phyloP scores from a whole-genome alignment of 75 land plant genomes.

The Azolla pinnata region DNA sequence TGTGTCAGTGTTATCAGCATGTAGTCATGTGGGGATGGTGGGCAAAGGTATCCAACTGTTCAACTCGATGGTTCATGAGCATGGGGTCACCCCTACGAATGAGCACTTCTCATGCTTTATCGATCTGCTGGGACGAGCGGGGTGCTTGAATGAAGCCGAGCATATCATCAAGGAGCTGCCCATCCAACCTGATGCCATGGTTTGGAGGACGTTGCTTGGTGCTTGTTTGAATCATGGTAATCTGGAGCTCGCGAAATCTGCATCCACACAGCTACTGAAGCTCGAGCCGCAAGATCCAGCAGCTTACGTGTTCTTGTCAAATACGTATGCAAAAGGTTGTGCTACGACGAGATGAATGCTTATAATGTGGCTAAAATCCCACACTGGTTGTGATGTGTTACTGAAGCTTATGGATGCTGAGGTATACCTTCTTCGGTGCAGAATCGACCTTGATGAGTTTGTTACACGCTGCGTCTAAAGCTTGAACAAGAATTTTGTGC shows the following conservation, averaged over 20 bases:
- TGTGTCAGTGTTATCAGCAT: conserved; percentile 11
- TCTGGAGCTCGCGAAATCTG: conserved; percentile 21
- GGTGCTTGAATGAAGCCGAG: conserved; percentile 28
- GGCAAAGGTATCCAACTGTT: conserved; percentile 4
- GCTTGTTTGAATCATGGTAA: conserved; percentile 32
- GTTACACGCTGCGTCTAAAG: too few relatives aligned
- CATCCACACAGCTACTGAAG: conserved; percentile 23
- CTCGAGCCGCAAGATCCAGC: conserved; percentile 40
- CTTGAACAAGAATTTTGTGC: too few relatives aligned
- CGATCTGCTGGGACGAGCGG: conserved; percentile 44
- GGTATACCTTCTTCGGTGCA: too few relatives aligned
- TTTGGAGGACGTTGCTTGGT: conserved; percentile 38
- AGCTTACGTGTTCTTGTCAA: conserved; percentile 27
- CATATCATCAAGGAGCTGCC: conserved; percentile 37
- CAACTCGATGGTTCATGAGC: conserved; percentile 10
- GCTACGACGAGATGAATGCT: too few relatives aligned
- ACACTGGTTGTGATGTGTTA: too few relatives aligned
- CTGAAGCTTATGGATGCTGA: too few relatives aligned
- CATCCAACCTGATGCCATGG: conserved; percentile 24
- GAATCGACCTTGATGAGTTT: too few relatives aligned
- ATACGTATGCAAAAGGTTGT: conserved; percentile 9
- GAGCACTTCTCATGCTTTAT: conserved; percentile 14
- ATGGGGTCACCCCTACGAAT: conserved; percentile 9
- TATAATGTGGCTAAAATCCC: too few relatives aligned
- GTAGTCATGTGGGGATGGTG: conserved; percentile 10